Conservation (phyloP, 2,329 filamentous ascomycete genomes). For the Atkinsonella hypoxylon region DNA sequence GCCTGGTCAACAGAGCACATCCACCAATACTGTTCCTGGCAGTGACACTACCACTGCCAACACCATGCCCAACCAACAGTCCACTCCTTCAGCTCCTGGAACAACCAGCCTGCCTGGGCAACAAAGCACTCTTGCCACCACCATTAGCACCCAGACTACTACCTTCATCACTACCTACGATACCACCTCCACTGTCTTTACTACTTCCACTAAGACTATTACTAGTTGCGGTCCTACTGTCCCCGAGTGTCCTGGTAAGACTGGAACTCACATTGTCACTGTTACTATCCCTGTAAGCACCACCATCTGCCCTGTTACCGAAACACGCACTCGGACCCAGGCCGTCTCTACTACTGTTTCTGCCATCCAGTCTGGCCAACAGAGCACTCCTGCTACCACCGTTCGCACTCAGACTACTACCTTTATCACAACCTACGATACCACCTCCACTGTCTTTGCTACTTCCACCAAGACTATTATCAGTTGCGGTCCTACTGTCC, state of each 20-base stretch:
- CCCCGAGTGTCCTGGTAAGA: conserved; percentile 39
- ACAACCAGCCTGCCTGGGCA: conserved; percentile 5
- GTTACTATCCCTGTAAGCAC: conserved; percentile 45
- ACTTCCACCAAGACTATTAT: conserved; percentile 38
- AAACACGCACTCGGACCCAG: conserved; percentile 32
- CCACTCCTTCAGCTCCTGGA: conserved; percentile 9
- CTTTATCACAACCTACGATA: conserved; percentile 27
- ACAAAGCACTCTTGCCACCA: conserved; percentile 6
- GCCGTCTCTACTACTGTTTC: too few species aligned
- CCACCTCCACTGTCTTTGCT: conserved; percentile 38
- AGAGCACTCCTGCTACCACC: conserved; percentile 7
- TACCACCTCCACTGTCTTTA: conserved; percentile 38
- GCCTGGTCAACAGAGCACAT: conserved; percentile 3
- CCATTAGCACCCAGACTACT: conserved; percentile 4
- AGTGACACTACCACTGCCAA: neutral
- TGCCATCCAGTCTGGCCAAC: neutral
- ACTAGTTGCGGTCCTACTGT: conserved; percentile 34
- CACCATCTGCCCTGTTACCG: conserved; percentile 50
- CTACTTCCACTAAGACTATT: conserved; percentile 36
- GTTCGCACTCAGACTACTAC: conserved; percentile 6
- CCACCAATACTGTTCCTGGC: neutral
- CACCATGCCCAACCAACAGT: conserved; percentile 5
- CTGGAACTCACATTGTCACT: conserved; percentile 36
- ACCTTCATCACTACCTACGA: conserved; percentile 25
- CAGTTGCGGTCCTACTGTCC: conserved; percentile 32